Evolutionary conservation across 306 rosid genomes (phyloP).

Genomic region (Quercus mongolica): DNA sequence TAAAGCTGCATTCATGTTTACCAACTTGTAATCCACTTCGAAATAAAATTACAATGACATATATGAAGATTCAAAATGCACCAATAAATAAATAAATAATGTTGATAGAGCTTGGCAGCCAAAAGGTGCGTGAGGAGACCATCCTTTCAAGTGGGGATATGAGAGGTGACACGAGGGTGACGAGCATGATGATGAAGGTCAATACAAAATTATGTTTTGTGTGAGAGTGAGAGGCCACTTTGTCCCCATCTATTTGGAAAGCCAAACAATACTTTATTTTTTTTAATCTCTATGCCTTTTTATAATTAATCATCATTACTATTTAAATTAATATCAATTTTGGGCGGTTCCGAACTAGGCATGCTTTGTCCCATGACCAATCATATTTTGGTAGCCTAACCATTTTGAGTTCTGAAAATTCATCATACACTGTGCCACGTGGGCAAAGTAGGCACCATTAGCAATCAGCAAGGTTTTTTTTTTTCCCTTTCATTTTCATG

Average conservation of each 20-base stretch:
- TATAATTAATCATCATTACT: constrained; percentile 2
- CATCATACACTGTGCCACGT: background rate
- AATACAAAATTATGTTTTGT: constrained; percentile 31
- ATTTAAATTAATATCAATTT: constrained; percentile 10
- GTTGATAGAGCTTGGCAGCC: background rate
- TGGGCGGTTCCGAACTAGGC: constrained; percentile 54
- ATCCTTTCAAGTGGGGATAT: constrained; percentile 20
- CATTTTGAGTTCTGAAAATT: constrained; percentile 6
- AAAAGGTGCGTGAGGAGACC: constrained; percentile 21
- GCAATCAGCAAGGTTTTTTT: background rate
- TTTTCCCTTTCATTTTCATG: background rate
- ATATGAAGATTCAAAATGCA: no score
- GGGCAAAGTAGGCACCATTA: constrained; percentile 18
- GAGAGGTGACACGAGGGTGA: constrained; percentile 32
- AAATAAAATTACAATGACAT: no score
- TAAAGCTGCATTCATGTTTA: no score
- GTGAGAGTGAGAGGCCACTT: constrained; percentile 20
- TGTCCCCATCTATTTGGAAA: constrained; percentile 44
- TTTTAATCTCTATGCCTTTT: constrained; percentile 1
- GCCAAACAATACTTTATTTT: background rate
- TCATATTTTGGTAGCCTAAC: constrained; percentile 38
- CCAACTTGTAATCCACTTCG: no score
- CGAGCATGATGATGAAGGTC: constrained; percentile 30
- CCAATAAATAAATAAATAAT: no score
- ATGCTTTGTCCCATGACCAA: constrained; percentile 15